Evolutionary conservation across 1,139 yeast species (phyloP).

Genomic region (Hanseniaspora uvarum): DNA sequence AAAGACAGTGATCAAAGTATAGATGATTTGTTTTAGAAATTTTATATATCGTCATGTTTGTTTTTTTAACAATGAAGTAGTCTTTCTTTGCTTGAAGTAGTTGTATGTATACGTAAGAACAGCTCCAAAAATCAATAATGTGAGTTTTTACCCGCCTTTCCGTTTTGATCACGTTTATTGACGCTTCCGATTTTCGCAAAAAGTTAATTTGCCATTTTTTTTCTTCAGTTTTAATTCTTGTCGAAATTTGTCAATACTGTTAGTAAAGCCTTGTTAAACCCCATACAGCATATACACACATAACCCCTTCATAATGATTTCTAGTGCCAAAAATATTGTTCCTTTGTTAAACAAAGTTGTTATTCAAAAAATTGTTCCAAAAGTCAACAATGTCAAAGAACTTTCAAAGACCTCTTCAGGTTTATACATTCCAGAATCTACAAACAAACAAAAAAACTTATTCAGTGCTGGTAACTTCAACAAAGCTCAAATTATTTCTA

Average conservation of each 20-base stretch:
- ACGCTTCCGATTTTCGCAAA: too few species aligned
- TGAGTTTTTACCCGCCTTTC: too few species aligned
- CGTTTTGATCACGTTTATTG: too few species aligned
- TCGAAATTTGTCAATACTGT: too few species aligned
- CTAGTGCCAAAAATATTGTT: constrained; percentile 66
- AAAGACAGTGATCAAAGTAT: constrained; percentile 71
- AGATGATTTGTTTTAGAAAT: constrained; percentile 36
- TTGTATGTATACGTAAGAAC: too few species aligned
- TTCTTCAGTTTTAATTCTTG: too few species aligned
- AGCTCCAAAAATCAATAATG: too few species aligned
- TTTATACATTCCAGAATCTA: constrained; percentile 74
- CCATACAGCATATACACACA: not conserved
- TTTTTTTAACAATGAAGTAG: too few species aligned
- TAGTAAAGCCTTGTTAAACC: too few species aligned
- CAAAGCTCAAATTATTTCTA: constrained; percentile 8
- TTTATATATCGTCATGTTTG: too few species aligned
- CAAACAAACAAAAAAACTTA: not conserved
- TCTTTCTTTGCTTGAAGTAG: too few species aligned
- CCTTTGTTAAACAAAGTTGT: constrained; percentile 93
- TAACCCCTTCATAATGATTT: constrained; percentile 41
- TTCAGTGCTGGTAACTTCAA: constrained; percentile 51
- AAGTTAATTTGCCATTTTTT: too few species aligned
- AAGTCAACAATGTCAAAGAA: constrained; percentile 27
- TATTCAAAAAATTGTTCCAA: constrained; percentile 87
- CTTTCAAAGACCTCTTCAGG: constrained; percentile 82